Conservation (phyloP, 1,284 basidiomycete genomes). For the Sutorius eximius region DNA sequence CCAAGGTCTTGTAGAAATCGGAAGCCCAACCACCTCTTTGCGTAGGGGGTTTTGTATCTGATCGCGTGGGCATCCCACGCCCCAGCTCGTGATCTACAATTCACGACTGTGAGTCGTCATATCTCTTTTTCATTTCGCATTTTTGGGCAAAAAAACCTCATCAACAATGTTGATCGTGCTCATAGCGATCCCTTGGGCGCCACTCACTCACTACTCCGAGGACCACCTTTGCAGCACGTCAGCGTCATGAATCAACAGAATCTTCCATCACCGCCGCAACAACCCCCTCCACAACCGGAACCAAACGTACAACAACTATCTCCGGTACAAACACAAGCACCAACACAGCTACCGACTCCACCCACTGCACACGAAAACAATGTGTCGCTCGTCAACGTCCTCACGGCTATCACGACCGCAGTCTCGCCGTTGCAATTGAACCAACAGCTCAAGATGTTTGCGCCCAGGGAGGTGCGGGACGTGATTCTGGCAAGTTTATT, state of each 20-base stretch:
- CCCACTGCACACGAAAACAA: constrained; percentile 7
- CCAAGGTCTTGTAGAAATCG: neutral
- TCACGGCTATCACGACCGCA: constrained; percentile 47
- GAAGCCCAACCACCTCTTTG: neutral
- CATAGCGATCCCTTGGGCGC: neutral
- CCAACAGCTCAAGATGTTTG: constrained; percentile 41
- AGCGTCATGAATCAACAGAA: constrained; percentile 29
- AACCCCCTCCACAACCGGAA: constrained; percentile 22
- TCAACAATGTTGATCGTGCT: neutral
- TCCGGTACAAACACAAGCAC: constrained; percentile 16
- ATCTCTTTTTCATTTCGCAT: neutral
- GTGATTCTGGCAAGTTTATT: constrained; percentile 48
- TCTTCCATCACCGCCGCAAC: constrained; percentile 27
- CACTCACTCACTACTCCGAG: neutral
- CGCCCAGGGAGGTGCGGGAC: constrained; percentile 50
- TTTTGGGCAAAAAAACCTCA: neutral
- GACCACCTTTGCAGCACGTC: neutral
- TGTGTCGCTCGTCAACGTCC: constrained; percentile 40
- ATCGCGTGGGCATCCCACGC: neutral
- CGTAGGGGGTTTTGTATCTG: neutral
- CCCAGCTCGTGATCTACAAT: constrained; percentile 5
- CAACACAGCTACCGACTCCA: constrained; percentile 9
- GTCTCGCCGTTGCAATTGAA: constrained; percentile 40
- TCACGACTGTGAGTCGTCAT: constrained; percentile 11
- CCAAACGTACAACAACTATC: constrained; percentile 19